These are phyloP conservation scores for Drechslerella stenobrocha DNA, from an alignment of 2,329 filamentous ascomycete species.

Conservation along the genomic window DNA sequence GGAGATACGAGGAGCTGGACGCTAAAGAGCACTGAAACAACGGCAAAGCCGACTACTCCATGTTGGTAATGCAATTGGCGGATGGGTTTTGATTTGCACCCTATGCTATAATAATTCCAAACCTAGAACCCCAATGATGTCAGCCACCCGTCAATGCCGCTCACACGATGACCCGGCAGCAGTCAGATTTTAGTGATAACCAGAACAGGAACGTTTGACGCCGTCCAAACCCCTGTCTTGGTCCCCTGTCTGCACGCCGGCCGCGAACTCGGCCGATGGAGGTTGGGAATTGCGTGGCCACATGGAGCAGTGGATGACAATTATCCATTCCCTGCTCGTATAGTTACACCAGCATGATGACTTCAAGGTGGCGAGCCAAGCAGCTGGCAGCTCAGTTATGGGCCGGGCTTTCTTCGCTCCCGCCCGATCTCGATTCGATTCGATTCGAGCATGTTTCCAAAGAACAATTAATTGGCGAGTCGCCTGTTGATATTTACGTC, in stretches of 20 bases:
- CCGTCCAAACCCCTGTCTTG: neutral
- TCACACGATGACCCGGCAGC: neutral
- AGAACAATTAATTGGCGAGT: neutral
- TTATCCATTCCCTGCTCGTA: constrained; percentile 9
- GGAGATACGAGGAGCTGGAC: constrained; percentile 65
- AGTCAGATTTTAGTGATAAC: constrained; percentile 39
- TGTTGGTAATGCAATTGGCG: too few species aligned
- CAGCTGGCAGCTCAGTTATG: neutral
- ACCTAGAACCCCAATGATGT: neutral
- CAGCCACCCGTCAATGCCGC: neutral
- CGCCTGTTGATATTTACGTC: neutral
- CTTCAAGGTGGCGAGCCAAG: constrained; percentile 17
- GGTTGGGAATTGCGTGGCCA: constrained; percentile 7
- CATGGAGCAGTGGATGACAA: constrained; percentile 32
- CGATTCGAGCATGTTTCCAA: neutral
- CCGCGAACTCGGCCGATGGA: neutral
- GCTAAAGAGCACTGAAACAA: constrained; percentile 25
- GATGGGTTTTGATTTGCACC: neutral
- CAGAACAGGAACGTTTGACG: constrained; percentile 3
- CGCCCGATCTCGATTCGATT: too few species aligned
- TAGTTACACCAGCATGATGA: constrained; percentile 14
- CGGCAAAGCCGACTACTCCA: neutral
- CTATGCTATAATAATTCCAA: neutral
- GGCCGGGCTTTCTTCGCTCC: neutral
- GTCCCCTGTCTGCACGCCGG: neutral